phyloP scores from a whole-genome alignment of 257 asterid genomes.

The Avicennia marina region DNA sequence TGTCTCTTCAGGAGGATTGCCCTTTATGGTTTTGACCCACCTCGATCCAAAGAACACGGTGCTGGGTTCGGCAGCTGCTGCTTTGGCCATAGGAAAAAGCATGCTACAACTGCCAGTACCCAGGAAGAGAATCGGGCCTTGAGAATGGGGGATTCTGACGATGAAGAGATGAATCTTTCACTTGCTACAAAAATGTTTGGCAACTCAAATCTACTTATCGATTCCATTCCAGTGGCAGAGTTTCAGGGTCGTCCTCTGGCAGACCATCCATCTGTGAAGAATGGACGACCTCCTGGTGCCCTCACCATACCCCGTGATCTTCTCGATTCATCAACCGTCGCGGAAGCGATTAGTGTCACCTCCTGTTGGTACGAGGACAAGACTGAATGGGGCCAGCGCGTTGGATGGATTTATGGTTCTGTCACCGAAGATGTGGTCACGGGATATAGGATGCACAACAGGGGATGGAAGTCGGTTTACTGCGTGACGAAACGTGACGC shows the following conservation, averaged over 20 bases:
- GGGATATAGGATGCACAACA: slow-evolving; percentile 69
- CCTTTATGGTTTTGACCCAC: slow-evolving; percentile 71
- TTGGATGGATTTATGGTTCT: slow-evolving; percentile 75
- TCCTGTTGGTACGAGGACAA: slow-evolving; percentile 80
- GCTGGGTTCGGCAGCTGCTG: slow-evolving; percentile 45
- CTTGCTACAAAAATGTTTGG: slow-evolving; percentile 58
- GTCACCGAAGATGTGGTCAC: slow-evolving; percentile 76
- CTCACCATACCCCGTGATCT: slow-evolving; percentile 61
- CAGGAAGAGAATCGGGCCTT: slow-evolving; percentile 54
- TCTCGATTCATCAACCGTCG: slow-evolving; percentile 64
- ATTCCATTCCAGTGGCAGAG: slow-evolving; percentile 70
- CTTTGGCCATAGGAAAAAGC: slow-evolving; percentile 35
- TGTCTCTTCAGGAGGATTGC: slow-evolving; percentile 66
- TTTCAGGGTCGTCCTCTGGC: slow-evolving; percentile 72
- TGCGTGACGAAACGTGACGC: slow-evolving; percentile 73
- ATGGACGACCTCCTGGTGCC: slow-evolving; percentile 68
- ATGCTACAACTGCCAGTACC: slow-evolving; percentile 4
- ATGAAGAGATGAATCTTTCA: slow-evolving; percentile 51
- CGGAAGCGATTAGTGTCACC: slow-evolving; percentile 68
- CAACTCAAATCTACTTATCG: slow-evolving; percentile 55
- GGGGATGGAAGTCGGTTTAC: slow-evolving; percentile 70
- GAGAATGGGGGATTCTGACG: slow-evolving; percentile 60
- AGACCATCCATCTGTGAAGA: slow-evolving; percentile 65
- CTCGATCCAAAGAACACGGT: slow-evolving; percentile 55
- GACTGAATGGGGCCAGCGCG: slow-evolving; percentile 72